Evolutionary conservation across 805 yeast species (phyloP).

Genomic region (Suhomyces canberraensis): DNA sequence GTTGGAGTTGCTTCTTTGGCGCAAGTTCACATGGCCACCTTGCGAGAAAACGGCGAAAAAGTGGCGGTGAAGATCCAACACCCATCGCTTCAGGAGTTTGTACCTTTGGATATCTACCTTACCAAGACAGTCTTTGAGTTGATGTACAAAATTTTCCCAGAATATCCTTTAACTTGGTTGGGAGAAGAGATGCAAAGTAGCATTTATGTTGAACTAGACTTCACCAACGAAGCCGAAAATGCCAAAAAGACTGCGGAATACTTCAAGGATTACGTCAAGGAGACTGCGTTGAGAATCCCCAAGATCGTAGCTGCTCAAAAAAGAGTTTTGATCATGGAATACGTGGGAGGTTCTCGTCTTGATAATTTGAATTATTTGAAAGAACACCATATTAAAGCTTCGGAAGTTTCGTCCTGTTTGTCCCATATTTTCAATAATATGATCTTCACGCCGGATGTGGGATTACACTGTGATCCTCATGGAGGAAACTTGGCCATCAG

Average conservation of each 20-base stretch:
- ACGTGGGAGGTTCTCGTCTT: conserved; percentile 73
- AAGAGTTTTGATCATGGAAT: conserved; percentile 86
- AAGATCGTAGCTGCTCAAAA: conserved; percentile 59
- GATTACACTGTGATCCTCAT: conserved; percentile 97
- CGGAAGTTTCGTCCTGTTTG: conserved; percentile 78
- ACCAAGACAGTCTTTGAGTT: conserved; percentile 72
- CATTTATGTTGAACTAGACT: conserved; percentile 87
- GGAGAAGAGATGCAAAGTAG: conserved; percentile 87
- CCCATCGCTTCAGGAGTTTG: conserved; percentile 80
- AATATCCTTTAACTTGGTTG: conserved; percentile 92
- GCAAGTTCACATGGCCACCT: conserved; percentile 81
- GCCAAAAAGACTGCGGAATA: conserved; percentile 67
- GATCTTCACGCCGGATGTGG: conserved; percentile 92
- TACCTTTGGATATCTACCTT: conserved; percentile 82
- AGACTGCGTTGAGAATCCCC: conserved; percentile 82
- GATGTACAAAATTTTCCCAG: conserved; percentile 81
- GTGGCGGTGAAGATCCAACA: conserved; percentile 97
- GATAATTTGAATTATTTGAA: conserved; percentile 71
- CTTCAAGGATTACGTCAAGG: conserved; percentile 51
- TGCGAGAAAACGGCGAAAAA: conserved; percentile 55
- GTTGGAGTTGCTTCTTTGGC: conserved; percentile 96
- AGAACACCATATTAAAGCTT: conserved; percentile 60
- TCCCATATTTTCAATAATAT: conserved; percentile 89
- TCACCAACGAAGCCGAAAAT: conserved; percentile 80
- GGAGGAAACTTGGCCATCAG: conserved; percentile 93